A percentile compares a stretch with the other conserved stretches of the same genome.
These are phyloP conservation scores for Boletus tylopilopsis DNA, from an alignment of 768 basidiomycete species.

Conservation along the genomic window DNA sequence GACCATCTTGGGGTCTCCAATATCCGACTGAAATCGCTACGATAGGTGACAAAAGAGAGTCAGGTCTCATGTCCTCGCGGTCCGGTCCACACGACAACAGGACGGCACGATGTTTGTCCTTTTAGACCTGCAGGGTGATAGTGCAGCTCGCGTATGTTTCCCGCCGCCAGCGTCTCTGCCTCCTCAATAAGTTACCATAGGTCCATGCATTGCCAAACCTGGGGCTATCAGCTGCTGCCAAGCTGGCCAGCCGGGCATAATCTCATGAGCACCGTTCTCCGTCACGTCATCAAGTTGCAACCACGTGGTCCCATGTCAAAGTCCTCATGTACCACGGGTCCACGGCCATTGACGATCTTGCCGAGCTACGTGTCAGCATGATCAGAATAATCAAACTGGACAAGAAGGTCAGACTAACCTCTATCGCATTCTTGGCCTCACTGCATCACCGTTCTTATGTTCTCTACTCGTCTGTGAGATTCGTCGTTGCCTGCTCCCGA, in stretches of 20 bases:
- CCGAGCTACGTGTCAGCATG: constrained; percentile 53
- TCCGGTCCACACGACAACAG: constrained; percentile 7
- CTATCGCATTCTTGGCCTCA: constrained; percentile 84
- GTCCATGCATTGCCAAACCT: no score
- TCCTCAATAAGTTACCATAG: no score
- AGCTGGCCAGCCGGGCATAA: no score
- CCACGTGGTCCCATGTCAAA: no score
- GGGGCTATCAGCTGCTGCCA: no score
- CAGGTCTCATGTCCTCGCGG: constrained; percentile 6
- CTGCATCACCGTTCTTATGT: constrained; percentile 70
- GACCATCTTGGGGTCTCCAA: background rate
- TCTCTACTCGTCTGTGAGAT: constrained; percentile 44
- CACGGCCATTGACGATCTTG: constrained; percentile 80
- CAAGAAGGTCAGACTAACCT: constrained; percentile 44
- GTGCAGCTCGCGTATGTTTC: no score
- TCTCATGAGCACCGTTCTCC: no score
- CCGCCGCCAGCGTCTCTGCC: no score
- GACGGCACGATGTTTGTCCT: constrained; percentile 1
- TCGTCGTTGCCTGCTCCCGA: constrained; percentile 29
- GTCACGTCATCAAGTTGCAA: no score
- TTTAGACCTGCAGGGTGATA: constrained; percentile 6
- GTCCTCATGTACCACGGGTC: no score
- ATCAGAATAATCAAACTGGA: background rate
- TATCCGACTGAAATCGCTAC: constrained; percentile 8
- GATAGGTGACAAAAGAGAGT: constrained; percentile 12